These are phyloP conservation scores for Entophlyctis helioformis DNA, from an alignment of 192 early-diverging fungal genomes.

Conservation along the genomic window DNA sequence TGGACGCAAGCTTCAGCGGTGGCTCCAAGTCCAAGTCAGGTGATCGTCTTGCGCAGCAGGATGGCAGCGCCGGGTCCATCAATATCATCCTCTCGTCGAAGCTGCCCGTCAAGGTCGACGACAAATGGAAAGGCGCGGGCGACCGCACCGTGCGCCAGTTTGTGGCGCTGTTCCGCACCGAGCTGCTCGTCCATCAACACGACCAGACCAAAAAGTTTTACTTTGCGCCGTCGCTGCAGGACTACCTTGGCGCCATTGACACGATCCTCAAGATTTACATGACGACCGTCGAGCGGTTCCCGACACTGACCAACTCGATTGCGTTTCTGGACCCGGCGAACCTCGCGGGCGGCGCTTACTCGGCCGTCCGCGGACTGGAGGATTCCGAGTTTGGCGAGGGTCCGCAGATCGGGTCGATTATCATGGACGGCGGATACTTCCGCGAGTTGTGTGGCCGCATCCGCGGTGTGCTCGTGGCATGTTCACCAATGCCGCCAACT, in stretches of 20 bases:
- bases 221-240: slow-evolving; percentile 33
- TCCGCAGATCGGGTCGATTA: slow-evolving; percentile 33
- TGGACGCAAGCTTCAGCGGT: too few relatives aligned
- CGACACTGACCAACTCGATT: slow-evolving; percentile 33
- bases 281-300: slow-evolving; percentile 24
- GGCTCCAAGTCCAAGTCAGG: too few relatives aligned
- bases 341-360: slow-evolving; percentile 27
- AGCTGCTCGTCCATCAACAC: slow-evolving; percentile 25
- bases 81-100: background rate
- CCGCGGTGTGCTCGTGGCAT: slow-evolving; percentile 41
- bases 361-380: slow-evolving; percentile 28
- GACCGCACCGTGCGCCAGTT: slow-evolving; percentile 3
- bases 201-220: slow-evolving; percentile 15
- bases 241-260: slow-evolving; percentile 32
- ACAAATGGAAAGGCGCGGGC: too few relatives aligned
- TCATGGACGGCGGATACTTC: slow-evolving; percentile 43
- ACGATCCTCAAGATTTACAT: slow-evolving; percentile 35
- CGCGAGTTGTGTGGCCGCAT: slow-evolving; percentile 43
- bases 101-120: background rate
- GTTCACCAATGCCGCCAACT: slow-evolving; percentile 34
- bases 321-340: slow-evolving; percentile 32
- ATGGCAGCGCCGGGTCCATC: too few relatives aligned
- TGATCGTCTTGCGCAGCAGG: too few relatives aligned
- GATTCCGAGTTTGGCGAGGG: slow-evolving; percentile 42
- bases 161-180: slow-evolving; percentile 31